Base-by-base conservation (phyloP, 2,329 filamentous ascomycete species). In the Lachnellula subtilissima region DNA sequence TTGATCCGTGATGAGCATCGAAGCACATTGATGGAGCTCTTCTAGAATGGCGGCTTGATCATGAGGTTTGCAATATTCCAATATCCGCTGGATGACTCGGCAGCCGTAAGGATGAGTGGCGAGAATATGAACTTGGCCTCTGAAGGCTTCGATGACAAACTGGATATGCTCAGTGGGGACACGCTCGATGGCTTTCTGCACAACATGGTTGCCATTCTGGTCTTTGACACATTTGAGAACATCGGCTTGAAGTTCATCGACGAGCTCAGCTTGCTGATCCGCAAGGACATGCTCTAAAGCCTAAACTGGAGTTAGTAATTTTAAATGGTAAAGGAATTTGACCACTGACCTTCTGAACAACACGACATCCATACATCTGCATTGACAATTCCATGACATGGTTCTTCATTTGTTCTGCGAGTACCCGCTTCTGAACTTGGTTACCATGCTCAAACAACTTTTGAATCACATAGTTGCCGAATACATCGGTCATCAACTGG, bases 381-480 rank as follows among this genome's bases (percentile, higher is more conserved):
- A 84, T 77, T 0, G 92, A 96, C 51, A 99, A 75, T 35, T 85
- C 82, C 47, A 89, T 76, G 12, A 97, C 85, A 67, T 92, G 89
- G 6, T 88, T 88, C 70, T 87, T 89, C 91, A 97, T 97, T 71
- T 89, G 85, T 61, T 85, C 84, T 0, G 91, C 91, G 43, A 99
- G 74, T 2, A 88, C 80, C 72, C 87, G 91, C 76, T 99, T 99
- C 75, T 99, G 94, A 0, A 86, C 82, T 72, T 96, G 92, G 64
- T 91, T 95, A 40, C 94, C 93, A 70, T 97, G 91, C 70, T 97
- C 93, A 60, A 97, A 97, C 69, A 97, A 86, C 71, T 97, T 97
- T 69, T 99, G 94, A 40, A 97, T 92, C 37, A 99, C 94, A 69
- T 97, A 99, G 72, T 99, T 99, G 53, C 94, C 94, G 69, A 97